A percentile compares a stretch with the other conserved stretches of the same genome.
Conservation (phyloP, 1,139 yeast genomes). For the Pneumocystis wakefieldiae region DNA sequence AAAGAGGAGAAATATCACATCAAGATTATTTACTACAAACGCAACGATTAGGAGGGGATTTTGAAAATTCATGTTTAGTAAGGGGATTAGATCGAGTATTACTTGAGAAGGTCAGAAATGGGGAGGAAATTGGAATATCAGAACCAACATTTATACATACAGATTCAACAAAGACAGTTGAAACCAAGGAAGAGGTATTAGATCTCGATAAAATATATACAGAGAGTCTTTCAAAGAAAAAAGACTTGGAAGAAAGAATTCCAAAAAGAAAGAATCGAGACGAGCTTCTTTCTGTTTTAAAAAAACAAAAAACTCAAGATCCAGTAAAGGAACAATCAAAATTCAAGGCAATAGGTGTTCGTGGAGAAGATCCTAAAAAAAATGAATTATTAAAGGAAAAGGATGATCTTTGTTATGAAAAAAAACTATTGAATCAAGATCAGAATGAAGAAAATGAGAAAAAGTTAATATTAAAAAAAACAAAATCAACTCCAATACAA, state of each 20-base stretch:
- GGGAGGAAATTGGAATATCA: background rate
- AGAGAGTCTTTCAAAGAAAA: background rate
- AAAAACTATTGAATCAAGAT: background rate
- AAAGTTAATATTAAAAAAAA: too few species aligned
- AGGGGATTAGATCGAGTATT: constrained; percentile 11
- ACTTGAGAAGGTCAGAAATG: constrained; percentile 7
- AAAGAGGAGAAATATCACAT: constrained; percentile 6
- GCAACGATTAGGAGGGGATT: constrained; percentile 6
- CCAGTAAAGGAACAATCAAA: background rate
- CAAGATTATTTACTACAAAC: constrained; percentile 7
- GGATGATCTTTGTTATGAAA: background rate
- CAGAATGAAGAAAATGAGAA: background rate
- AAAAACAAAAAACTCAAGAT: background rate
- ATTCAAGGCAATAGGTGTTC: background rate
- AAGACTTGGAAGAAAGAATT: background rate
- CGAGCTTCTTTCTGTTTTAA: background rate
- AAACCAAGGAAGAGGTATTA: background rate
- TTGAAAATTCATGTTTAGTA: constrained; percentile 6
- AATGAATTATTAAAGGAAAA: background rate
- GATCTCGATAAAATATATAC: background rate
- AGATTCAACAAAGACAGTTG: background rate
- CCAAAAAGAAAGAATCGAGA: background rate
- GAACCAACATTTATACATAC: background rate
- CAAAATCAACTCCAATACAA: background rate
- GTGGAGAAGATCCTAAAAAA: background rate